A percentile compares a stretch with the other conserved stretches of the same genome.
phyloP scores from a whole-genome alignment of 352 stramenopile species.

The Globisporangium parvum region DNA sequence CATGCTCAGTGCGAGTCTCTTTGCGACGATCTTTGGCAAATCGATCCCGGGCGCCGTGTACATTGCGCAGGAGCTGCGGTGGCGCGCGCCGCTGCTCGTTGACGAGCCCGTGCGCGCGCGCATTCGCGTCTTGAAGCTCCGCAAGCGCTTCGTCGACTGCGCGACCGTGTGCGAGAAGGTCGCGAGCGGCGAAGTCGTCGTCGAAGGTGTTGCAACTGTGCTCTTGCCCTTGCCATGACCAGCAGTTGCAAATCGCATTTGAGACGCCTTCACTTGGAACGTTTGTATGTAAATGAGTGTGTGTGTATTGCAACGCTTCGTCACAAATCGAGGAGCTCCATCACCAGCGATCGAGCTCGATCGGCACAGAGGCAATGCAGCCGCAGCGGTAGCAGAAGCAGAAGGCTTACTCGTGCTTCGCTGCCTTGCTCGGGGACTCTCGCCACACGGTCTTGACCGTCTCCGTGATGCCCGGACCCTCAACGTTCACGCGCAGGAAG shows the following conservation, averaged over 20 bases:
- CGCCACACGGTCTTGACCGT: conserved; percentile 85
- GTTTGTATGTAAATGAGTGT: too few species aligned
- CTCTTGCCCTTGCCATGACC: conserved; percentile 31
- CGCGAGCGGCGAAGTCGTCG: conserved; percentile 38
- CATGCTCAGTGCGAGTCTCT: conserved; percentile 74
- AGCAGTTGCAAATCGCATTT: too few species aligned
- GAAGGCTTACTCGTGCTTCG: conserved; percentile 24
- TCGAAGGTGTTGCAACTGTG: conserved; percentile 65
- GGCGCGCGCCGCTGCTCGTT: conserved; percentile 54
- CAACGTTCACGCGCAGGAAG: conserved; percentile 79
- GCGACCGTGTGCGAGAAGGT: conserved; percentile 58
- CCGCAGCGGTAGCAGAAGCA: background rate
- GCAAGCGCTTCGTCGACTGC: conserved; percentile 70
- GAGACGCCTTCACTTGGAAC: too few species aligned
- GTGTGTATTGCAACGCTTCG: too few species aligned
- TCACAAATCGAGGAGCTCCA: background rate
- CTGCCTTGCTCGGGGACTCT: conserved; percentile 55
- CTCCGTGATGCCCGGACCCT: conserved; percentile 80
- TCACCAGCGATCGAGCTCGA: background rate
- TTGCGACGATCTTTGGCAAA: conserved; percentile 76
- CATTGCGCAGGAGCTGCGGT: conserved; percentile 65
- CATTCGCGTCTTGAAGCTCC: conserved; percentile 54
- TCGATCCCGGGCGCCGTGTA: conserved; percentile 71
- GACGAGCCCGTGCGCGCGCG: conserved; percentile 47
- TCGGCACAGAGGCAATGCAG: too few species aligned